Evolutionary conservation across 768 basidiomycete genomes (phyloP), one percentile per base, ranked within the genome.

Genomic region (Lyophyllum decastes): DNA sequence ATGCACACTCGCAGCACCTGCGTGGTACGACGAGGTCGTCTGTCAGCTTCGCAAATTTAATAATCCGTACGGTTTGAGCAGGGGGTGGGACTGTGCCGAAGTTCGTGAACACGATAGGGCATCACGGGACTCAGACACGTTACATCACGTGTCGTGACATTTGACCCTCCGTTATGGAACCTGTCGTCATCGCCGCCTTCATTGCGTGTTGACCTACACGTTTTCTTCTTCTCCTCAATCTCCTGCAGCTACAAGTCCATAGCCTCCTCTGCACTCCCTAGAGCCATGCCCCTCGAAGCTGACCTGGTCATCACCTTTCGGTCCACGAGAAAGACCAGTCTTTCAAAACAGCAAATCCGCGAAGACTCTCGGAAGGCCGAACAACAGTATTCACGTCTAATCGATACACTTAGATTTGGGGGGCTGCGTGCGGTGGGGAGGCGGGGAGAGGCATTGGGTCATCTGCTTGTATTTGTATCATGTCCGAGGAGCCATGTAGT

Each of bases 291-390:
- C 4, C 86, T 83, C 14, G 78, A 85, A 54, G 85, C 90, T 48
- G 90, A 94, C 72, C 78, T 92, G 27, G 85, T 93, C 50, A 75
- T 94, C 59, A 76, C 89, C 44, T 92, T 93, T 66, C 81, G 82
- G 45, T 81, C 85, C 1, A 73, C 80, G 1, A 75, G 76, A 49
- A 76, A 79, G 33, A 73, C 74, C 7, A 76, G 76, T 1, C 64
- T 84, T 21, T 83, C 86, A 6, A 90, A 90, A 65, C 78, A 82
- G 38, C 83, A 87, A 57, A 80, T 81, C 10, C 78, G 82, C 27
- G 80, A 87, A 62, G 84, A 88, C 48, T 82, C 84, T 1, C 73
- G 78, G 6, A 86, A 85, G 61, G 85, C 90, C 2, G 82, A 87
- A 64, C 77, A 79, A 33, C 90, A 94, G 61, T 94, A 94, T 68